Evolutionary conservation across 139 green algal species (phyloP).

Genomic region (Mesotaenium endlicherianum): DNA sequence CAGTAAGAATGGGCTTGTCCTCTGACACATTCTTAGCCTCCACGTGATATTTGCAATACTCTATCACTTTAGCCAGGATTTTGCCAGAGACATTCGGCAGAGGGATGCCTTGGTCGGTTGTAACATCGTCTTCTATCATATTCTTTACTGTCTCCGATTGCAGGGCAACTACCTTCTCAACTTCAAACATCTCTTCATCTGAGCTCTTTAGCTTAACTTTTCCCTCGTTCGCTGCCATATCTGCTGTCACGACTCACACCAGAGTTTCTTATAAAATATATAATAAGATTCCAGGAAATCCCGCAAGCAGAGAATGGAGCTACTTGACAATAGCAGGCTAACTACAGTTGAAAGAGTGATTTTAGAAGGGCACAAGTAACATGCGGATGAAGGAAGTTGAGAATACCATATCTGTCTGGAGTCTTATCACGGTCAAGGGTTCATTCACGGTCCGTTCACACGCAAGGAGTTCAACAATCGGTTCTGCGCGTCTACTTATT

Average conservation of each 20-base stretch:
- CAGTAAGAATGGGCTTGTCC: constrained; percentile 19
- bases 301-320: too few relatives aligned
- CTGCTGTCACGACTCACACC: background rate
- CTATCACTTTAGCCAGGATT: constrained; percentile 78
- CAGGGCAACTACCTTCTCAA: constrained; percentile 52
- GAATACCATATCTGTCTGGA: too few relatives aligned
- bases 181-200: constrained; percentile 59
- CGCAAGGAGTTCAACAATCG: too few relatives aligned
- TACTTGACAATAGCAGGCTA: too few relatives aligned
- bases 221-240: background rate
- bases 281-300: too few relatives aligned
- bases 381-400: too few relatives aligned
- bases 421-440: too few relatives aligned
- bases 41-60: constrained; percentile 96
- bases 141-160: constrained; percentile 58
- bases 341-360: too few relatives aligned
- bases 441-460: too few relatives aligned
- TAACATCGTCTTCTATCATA: constrained; percentile 57
- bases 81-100: constrained; percentile 61
- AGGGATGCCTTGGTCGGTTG: constrained; percentile 50
- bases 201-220: constrained; percentile 57
- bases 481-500: too few relatives aligned
- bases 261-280: background rate
- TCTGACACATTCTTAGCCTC: constrained; percentile 52
- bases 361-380: too few relatives aligned